These are phyloP conservation scores for Leccinum sublutescens DNA, from an alignment of 768 basidiomycete genomes.

Conservation along the genomic window DNA sequence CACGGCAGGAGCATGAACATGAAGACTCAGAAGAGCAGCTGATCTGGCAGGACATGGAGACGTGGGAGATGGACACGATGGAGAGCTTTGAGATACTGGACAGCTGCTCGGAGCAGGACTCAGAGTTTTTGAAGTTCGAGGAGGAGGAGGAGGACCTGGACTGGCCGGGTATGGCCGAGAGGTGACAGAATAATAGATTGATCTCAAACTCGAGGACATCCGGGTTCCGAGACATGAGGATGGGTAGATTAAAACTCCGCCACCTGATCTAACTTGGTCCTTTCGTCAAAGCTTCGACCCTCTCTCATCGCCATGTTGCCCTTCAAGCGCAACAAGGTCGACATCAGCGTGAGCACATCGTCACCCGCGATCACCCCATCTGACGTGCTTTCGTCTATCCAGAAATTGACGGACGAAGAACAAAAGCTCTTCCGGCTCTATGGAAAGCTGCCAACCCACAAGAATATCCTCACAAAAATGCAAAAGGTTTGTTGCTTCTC, in stretches of 20 bases:
- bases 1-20: constrained; percentile 11
- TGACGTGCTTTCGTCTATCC: constrained; percentile 13
- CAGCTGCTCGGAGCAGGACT: constrained; percentile 8
- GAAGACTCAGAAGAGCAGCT: constrained; percentile 9
- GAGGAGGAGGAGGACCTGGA: constrained; percentile 5
- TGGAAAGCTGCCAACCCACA: constrained; percentile 91
- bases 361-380: constrained; percentile 1
- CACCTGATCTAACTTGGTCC: constrained; percentile 15
- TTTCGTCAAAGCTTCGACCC: constrained; percentile 22
- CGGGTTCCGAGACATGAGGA: constrained; percentile 31
- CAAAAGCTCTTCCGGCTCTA: constrained; percentile 92
- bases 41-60: constrained; percentile 8
- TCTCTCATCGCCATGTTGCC: constrained; percentile 58
- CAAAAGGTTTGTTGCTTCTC: constrained; percentile 66
- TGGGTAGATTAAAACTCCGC: constrained; percentile 22
- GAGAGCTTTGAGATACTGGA: constrained; percentile 15
- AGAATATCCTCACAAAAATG: constrained; percentile 92
- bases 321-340: constrained; percentile 85
- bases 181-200: constrained; percentile 5
- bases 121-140: constrained; percentile 19
- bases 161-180: constrained; percentile 4
- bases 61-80: constrained; percentile 1
- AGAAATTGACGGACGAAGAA: constrained; percentile 88
- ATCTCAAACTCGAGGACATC: constrained; percentile 20
- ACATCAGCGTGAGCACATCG: constrained; percentile 73